Percentiles rank a stretch among this genome's conserved stretches.
phyloP scores from a whole-genome alignment of 441 rosid species.

The Syzygium malaccense region DNA sequence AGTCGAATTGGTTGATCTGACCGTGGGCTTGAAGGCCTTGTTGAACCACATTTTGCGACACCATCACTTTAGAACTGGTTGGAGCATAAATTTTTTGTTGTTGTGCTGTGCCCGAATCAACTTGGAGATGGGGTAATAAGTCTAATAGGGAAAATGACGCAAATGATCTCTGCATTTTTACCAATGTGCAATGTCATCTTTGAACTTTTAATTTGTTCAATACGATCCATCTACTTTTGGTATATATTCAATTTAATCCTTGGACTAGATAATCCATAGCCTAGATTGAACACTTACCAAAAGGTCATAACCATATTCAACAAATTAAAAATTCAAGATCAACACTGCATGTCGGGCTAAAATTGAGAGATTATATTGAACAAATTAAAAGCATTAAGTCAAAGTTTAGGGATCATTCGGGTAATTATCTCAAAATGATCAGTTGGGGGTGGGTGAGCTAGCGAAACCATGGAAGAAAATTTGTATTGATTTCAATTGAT shows the following conservation, averaged over 20 bases:
- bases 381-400: too few relatives aligned
- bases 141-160: not conserved
- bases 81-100: not conserved
- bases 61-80: not conserved
- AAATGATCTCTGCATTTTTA: not conserved
- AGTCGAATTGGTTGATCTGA: not conserved
- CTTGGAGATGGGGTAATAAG: not conserved
- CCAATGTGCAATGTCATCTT: not conserved
- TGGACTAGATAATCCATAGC: not conserved
- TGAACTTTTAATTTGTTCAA: too few relatives aligned
- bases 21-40: not conserved
- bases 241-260: not conserved
- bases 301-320: not conserved
- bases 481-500: not conserved
- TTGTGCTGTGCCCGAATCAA: not conserved
- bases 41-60: not conserved
- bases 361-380: too few relatives aligned
- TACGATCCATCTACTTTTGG: not conserved
- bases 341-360: too few relatives aligned
- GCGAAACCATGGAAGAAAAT: not conserved
- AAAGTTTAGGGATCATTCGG: not conserved
- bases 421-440: not conserved
- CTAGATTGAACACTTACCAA: not conserved
- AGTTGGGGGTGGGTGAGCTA: not conserved
- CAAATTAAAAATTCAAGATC: not conserved